A percentile compares a stretch with the other conserved stretches of the same genome.
phyloP scores from a whole-genome alignment of 1,139 yeast genomes.

The Trichomonascaceae sp. region DNA sequence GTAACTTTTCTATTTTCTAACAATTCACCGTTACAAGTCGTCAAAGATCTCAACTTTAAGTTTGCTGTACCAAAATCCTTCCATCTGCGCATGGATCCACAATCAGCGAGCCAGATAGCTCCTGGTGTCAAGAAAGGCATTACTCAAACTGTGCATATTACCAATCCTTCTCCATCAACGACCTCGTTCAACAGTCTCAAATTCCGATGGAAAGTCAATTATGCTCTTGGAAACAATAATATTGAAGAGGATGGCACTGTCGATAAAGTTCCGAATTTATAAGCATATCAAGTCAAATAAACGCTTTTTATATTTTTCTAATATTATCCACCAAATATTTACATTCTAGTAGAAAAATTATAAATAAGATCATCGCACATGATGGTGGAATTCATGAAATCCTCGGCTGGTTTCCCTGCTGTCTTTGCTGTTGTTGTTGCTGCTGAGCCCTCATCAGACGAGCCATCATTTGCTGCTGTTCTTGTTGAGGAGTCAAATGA shows the following conservation, averaged over 20 bases:
- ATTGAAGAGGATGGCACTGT: constrained; percentile 22
- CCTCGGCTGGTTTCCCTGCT: constrained; percentile 1
- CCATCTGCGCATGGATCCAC: constrained; percentile 61
- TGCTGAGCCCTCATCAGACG: constrained; percentile 22
- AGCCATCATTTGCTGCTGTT: constrained; percentile 20
- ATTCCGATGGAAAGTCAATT: constrained; percentile 76
- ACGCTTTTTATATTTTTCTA: background rate
- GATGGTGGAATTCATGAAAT: background rate
- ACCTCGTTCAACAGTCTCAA: constrained; percentile 39
- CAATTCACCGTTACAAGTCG: constrained; percentile 35
- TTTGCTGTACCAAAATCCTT: constrained; percentile 79
- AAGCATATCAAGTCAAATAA: background rate
- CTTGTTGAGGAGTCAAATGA: constrained; percentile 19
- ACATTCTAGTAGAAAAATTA: background rate
- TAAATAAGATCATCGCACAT: background rate
- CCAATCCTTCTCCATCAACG: constrained; percentile 40
- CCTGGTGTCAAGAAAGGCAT: constrained; percentile 51
- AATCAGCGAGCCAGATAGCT: constrained; percentile 51
- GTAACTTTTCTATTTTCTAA: constrained; percentile 47
- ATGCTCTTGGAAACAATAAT: constrained; percentile 34
- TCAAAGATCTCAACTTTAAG: constrained; percentile 56
- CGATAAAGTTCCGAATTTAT: constrained; percentile 30
- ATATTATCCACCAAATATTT: background rate
- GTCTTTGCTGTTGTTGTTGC: constrained; percentile 19
- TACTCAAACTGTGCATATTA: constrained; percentile 55